phyloP scores from a whole-genome alignment of 441 rosid species.

The Eutrema salsugineum region DNA sequence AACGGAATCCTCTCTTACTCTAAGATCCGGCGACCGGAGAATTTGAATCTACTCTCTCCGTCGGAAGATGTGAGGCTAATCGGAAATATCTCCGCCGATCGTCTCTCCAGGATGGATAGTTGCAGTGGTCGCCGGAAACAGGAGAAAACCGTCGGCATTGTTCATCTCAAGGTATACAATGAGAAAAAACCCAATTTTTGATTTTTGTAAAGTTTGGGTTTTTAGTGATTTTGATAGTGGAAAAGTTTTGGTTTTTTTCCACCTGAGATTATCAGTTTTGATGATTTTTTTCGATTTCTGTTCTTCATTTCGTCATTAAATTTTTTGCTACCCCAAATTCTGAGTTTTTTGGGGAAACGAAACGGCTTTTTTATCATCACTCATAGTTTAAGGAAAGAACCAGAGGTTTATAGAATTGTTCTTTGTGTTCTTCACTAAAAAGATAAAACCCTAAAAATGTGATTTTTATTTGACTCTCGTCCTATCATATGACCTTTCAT shows the following conservation, averaged over 20 bases:
- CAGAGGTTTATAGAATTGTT: slow-evolving; percentile 39
- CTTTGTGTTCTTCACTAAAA: slow-evolving; percentile 23
- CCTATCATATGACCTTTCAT: background rate
- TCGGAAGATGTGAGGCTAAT: slow-evolving; percentile 66
- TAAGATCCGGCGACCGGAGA: slow-evolving; percentile 70
- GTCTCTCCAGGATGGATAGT: slow-evolving; percentile 56
- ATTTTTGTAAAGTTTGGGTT: background rate
- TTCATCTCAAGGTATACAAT: slow-evolving; percentile 69
- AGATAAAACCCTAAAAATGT: slow-evolving; percentile 16
- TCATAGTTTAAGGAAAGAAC: slow-evolving; percentile 25
- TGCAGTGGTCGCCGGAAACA: slow-evolving; percentile 61
- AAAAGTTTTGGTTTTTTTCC: too few species aligned
- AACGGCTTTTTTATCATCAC: slow-evolving; percentile 35
- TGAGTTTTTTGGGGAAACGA: slow-evolving; percentile 26
- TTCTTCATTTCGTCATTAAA: background rate
- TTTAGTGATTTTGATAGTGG: background rate
- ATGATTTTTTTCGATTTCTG: slow-evolving; percentile 19
- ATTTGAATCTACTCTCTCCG: slow-evolving; percentile 44
- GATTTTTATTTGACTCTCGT: background rate
- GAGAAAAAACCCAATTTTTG: background rate
- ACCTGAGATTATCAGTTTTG: slow-evolving; percentile 21
- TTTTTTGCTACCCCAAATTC: background rate
- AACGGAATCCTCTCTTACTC: slow-evolving; percentile 82
- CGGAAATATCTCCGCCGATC: slow-evolving; percentile 61
- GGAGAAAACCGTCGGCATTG: slow-evolving; percentile 76